phyloP scores from a whole-genome alignment of 352 stramenopile genomes.

The Pythium phragmiticola region DNA sequence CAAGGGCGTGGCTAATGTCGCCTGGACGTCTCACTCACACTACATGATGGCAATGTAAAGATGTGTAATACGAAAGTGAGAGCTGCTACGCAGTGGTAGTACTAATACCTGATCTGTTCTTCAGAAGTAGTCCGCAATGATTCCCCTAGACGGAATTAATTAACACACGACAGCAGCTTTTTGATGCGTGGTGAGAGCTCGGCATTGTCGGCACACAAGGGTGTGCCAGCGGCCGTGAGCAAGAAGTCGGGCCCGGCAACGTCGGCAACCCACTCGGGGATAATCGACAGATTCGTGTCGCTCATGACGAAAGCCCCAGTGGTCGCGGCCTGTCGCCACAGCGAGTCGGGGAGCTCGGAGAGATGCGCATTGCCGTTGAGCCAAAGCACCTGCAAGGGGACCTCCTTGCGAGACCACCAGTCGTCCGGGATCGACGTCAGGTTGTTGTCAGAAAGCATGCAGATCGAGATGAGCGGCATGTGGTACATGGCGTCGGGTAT shows the following conservation, averaged over 20 bases:
- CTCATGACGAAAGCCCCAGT: background rate
- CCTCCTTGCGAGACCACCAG: background rate
- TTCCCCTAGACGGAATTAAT: too few relatives aligned
- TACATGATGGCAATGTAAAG: too few relatives aligned
- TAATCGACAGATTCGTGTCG: constrained; percentile 7
- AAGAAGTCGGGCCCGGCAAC: constrained; percentile 9
- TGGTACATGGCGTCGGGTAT: constrained; percentile 1
- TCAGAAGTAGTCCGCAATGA: too few relatives aligned
- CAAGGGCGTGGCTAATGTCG: too few relatives aligned
- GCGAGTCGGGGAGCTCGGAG: constrained; percentile 1
- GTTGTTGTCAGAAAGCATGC: background rate
- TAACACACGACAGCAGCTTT: too few relatives aligned
- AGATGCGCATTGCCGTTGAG: constrained; percentile 10
- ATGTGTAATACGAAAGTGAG: too few relatives aligned
- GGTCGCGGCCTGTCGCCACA: constrained; percentile 8
- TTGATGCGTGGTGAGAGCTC: background rate
- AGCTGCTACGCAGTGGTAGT: too few relatives aligned
- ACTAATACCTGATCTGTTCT: too few relatives aligned
- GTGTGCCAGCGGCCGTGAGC: constrained; percentile 2
- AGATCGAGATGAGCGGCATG: background rate
- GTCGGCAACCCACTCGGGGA: constrained; percentile 9
- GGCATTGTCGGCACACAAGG: background rate
- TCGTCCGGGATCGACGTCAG: background rate
- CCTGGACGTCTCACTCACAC: too few relatives aligned
- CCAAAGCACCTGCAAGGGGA: constrained; percentile 3